Evolutionary conservation across 169 alveolate species (phyloP).

Genomic region (Eimeria sp.): DNA sequence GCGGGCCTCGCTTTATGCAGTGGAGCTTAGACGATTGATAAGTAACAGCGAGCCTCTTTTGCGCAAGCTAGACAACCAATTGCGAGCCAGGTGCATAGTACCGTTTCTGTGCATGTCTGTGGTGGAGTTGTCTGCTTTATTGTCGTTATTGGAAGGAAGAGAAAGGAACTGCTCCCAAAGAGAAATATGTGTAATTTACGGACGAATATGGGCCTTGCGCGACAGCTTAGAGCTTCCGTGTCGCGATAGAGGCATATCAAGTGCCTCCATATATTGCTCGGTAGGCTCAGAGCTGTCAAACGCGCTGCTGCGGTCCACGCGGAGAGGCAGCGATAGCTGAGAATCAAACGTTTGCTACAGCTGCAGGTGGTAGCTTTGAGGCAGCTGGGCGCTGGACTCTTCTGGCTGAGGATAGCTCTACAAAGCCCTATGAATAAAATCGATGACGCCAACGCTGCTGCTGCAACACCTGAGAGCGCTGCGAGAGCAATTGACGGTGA

Average conservation of each 20-base stretch:
- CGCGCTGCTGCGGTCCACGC: not conserved
- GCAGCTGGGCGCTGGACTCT: not conserved
- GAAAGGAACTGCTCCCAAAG: not conserved
- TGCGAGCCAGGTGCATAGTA: not conserved
- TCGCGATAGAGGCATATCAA: not conserved
- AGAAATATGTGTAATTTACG: not conserved
- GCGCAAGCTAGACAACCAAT: not conserved
- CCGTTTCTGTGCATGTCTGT: not conserved
- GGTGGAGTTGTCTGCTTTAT: not conserved
- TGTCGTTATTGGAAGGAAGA: not conserved
- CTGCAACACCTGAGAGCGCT: not conserved
- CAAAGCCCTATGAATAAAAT: not conserved
- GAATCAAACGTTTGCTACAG: not conserved
- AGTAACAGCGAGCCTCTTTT: not conserved
- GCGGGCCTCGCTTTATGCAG: not conserved
- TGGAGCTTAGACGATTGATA: not conserved
- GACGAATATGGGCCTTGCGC: not conserved
- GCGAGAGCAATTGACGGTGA: too few species aligned
- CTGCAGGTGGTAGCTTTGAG: not conserved
- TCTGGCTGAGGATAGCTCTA: not conserved
- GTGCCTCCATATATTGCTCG: not conserved
- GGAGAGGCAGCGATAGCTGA: not conserved
- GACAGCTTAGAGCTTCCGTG: not conserved
- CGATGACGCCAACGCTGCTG: not conserved
- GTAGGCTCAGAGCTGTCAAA: not conserved